Evolutionary conservation across 2,329 filamentous ascomycete genomes (phyloP).

Genomic region (Geoglossum cookeanum): DNA sequence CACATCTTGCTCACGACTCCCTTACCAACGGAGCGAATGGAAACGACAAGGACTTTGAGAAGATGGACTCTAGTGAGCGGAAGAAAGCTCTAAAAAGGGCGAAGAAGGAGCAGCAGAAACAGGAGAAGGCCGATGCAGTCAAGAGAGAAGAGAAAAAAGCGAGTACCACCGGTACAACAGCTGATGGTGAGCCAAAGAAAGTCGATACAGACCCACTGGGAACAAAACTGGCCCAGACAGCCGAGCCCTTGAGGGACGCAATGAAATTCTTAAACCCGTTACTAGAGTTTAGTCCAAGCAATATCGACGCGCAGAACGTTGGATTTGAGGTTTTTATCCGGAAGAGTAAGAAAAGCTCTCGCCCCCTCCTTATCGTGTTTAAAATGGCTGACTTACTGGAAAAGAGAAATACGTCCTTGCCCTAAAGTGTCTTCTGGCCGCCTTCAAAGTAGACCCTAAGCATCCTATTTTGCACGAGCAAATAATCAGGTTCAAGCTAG

Average conservation of each 20-base stretch:
- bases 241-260: constrained; percentile 66
- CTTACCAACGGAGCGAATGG: constrained; percentile 35
- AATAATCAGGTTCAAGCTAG: constrained; percentile 46
- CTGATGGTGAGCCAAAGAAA: constrained; percentile 50
- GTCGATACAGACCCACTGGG: constrained; percentile 80
- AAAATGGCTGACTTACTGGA: constrained; percentile 13
- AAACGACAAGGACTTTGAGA: constrained; percentile 27
- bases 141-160: constrained; percentile 73
- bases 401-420: constrained; percentile 75
- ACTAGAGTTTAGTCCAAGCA: constrained; percentile 64
- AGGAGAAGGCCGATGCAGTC: constrained; percentile 62
- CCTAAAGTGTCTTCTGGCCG: constrained; percentile 63
- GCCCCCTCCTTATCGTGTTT: neutral
- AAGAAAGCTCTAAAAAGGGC: constrained; percentile 87
- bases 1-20: constrained; percentile 40
- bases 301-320: constrained; percentile 60
- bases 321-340: constrained; percentile 84
- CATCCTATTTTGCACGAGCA: constrained; percentile 62
- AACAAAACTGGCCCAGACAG: constrained; percentile 57
- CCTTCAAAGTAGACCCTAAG: constrained; percentile 46
- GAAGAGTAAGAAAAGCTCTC: constrained; percentile 41
- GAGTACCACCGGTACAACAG: constrained; percentile 29
- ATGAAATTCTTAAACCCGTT: constrained; percentile 72
- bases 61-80: constrained; percentile 40
- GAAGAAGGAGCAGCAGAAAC: constrained; percentile 55